Evolutionary conservation across 768 basidiomycete species (phyloP), one percentile per base, ranked within the genome.

Genomic region (Lactarius sanguifluus): DNA sequence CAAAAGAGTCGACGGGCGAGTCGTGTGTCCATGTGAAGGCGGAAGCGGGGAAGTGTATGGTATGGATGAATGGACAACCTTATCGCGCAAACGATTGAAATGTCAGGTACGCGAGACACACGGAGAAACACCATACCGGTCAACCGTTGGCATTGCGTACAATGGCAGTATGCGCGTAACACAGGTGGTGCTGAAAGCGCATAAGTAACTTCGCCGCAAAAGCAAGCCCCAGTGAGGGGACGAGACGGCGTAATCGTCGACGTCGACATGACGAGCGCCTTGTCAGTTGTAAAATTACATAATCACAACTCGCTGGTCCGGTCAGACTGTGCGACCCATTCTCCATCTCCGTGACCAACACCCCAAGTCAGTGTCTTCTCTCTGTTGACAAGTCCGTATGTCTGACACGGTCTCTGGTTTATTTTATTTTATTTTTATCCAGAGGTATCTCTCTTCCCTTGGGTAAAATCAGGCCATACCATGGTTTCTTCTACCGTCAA

Each of bases 141-240:
- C 59, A 88, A 72, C 47, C 82, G 77, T 74, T 90, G 89, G 71
- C 89, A 91, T n/a, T 81, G 73, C 4, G 85, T 85, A 72, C 89
- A 91, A 71, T 90, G 89, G 68, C 87, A 90, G 71, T 85, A 89
- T 6, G 85, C 87, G 68, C 83, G 83, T 40, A 85, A 75, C 4
- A 83, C 69, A 0, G 88, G 86, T 40, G 72, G 74, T 1, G 83
- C 83, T 13, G 73, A 74, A 2, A 86, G 78, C 57, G 77, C 66
- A 67, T 85, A 89, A 0, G 82, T 74, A 5, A 83, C 76, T 3
- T 77, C 69, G n/a, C 82, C 79, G 66, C 89, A 90, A 71, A 83
- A 86, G 74, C 88, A 90, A 43, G 79, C 75, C 54, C 88, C 88
- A 66, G 60, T 64, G 54, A 75, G 41, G 30, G 67, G 64, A 6